Evolutionary conservation across 2,329 filamentous ascomycete genomes (phyloP), one percentile per base, ranked within the genome.

Genomic region (Aaosphaeria pasadenensis): DNA sequence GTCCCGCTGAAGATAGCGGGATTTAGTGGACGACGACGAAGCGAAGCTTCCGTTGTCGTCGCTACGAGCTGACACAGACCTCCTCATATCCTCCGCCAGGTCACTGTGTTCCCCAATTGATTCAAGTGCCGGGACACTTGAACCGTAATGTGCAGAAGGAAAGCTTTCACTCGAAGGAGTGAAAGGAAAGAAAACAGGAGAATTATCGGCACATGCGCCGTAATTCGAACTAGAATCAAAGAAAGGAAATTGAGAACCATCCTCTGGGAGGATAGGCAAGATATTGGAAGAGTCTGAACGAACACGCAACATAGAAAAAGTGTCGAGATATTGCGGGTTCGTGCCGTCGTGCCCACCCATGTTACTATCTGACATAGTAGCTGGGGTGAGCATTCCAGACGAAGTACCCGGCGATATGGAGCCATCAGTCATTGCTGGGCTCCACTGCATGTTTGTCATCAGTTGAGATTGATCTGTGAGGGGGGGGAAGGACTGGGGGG

Each of bases 41-140:
- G 57, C 63, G 54, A 71, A 67, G 62, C 77, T 77, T 53, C 73
- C 71, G 46, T 63, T 64, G 50, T 60, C 61, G 54, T 63, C 61
- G 49, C 57, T 63, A 5, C 59, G 62, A 44, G 52, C 50, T 50
- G 78, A 81, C 59, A 72, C 58, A 54, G 76, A 76, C 62, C 72
- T 72, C 62, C 71, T 71, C 77, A 81, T 79, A 63, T 79, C 75
- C 62, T 71, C 65, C 57, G 68, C 67, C 62, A 67, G 63, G 64
- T 60, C 53, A 65, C 61, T 56, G 62, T 58, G 51, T 43, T 59
- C 46, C 48, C 59, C 50, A 49, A 56, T 52, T 44, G 56, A 57
- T 51, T 55, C 62, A 66, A 68, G 59, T 65, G 64, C 53, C 32
- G 55, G 52, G 11, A 55, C 62, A 69, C 63, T 66, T 66, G 62